These are phyloP conservation scores for Russula lepida DNA, from an alignment of 768 basidiomycete genomes.

Conservation along the genomic window DNA sequence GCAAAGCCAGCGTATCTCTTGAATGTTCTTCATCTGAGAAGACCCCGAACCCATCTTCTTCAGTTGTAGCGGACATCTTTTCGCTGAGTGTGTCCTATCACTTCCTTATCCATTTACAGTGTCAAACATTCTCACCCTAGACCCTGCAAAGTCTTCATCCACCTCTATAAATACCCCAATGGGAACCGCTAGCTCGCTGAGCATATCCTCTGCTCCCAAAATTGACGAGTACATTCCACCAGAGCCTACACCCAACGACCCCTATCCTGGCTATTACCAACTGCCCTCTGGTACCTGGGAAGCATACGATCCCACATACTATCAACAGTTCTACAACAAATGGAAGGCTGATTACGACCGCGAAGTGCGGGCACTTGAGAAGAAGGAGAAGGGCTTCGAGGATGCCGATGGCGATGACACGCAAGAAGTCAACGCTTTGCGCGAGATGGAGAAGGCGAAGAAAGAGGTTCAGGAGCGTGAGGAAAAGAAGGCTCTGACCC, in stretches of 20 bases:
- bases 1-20: constrained; percentile 41
- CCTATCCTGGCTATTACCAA: constrained; percentile 83
- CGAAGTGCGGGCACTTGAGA: constrained; percentile 66
- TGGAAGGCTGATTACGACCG: constrained; percentile 69
- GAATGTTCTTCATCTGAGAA: constrained; percentile 24
- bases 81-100: constrained; percentile 42
- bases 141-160: constrained; percentile 20
- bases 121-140: constrained; percentile 1
- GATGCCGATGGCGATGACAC: constrained; percentile 48
- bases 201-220: constrained; percentile 56
- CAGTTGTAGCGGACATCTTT: constrained; percentile 54
- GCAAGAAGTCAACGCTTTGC: constrained; percentile 52
- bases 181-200: constrained; percentile 20
- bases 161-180: constrained; percentile 14
- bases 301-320: constrained; percentile 63
- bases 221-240: constrained; percentile 63
- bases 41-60: constrained; percentile 13
- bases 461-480: constrained; percentile 67
- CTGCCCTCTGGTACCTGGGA: constrained; percentile 76
- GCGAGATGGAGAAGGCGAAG: constrained; percentile 74
- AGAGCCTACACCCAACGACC: constrained; percentile 63
- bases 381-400: constrained; percentile 62
- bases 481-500: constrained; percentile 66
- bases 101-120: neutral
- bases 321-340: constrained; percentile 54